Evolutionary conservation across 2,329 filamentous ascomycete species (phyloP).

Genomic region (Aspergillus tamarii): DNA sequence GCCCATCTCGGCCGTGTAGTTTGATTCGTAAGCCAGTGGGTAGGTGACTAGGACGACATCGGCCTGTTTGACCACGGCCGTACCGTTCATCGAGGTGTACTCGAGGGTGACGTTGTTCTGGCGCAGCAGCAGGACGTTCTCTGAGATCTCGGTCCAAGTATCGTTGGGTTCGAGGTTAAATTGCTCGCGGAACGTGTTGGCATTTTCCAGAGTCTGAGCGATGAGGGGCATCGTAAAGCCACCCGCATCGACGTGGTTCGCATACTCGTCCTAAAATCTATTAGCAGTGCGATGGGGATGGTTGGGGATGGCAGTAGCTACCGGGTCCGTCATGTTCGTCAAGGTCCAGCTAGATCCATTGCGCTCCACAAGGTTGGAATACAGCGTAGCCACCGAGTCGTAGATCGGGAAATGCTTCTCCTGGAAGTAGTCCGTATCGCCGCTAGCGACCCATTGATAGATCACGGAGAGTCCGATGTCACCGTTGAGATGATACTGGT

Average conservation of each 20-base stretch:
- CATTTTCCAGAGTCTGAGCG: constrained; percentile 57
- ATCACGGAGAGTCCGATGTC: constrained; percentile 67
- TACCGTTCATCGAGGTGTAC: constrained; percentile 68
- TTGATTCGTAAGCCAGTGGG: constrained; percentile 60
- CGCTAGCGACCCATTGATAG: constrained; percentile 64
- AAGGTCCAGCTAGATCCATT: constrained; percentile 60
- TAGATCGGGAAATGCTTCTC: constrained; percentile 64
- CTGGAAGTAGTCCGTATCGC: constrained; percentile 60
- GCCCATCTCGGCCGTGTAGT: constrained; percentile 53
- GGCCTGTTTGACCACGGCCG: constrained; percentile 69
- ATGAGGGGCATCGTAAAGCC: constrained; percentile 70
- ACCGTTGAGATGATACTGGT: constrained; percentile 72
- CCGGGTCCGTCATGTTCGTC: constrained; percentile 72
- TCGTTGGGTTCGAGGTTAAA: constrained; percentile 60
- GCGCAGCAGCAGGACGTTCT: constrained; percentile 59
- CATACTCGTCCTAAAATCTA: constrained; percentile 62
- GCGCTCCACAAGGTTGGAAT: constrained; percentile 60
- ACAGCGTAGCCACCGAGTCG: constrained; percentile 65
- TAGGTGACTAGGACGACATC: constrained; percentile 70
- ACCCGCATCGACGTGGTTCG: constrained; percentile 68
- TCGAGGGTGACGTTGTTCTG: constrained; percentile 66
- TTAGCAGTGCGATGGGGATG: background rate
- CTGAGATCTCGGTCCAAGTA: constrained; percentile 61
- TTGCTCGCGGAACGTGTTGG: constrained; percentile 60
- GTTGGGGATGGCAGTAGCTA: constrained; percentile 36